These are phyloP conservation scores for Leccinum arenicola DNA, from an alignment of 768 basidiomycete species.

Conservation along the genomic window DNA sequence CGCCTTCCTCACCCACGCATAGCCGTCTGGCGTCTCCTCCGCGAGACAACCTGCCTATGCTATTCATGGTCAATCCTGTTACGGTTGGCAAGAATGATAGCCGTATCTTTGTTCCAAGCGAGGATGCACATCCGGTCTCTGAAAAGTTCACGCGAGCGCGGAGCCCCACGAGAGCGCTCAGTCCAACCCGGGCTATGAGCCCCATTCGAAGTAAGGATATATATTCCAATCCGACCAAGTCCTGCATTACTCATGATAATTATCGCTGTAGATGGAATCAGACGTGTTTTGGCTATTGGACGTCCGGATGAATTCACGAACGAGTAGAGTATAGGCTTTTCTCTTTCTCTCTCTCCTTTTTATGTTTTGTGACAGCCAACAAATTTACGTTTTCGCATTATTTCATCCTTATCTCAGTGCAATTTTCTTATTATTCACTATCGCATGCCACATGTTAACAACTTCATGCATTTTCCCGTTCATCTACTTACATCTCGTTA, in stretches of 20 bases:
- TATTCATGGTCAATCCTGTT: not conserved
- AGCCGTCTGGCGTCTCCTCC: conserved; percentile 4
- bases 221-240: not conserved
- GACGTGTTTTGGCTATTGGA: conserved; percentile 26
- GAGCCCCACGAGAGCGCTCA: conserved; percentile 25
- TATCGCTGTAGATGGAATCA: conserved; percentile 24
- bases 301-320: conserved; percentile 5
- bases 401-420: not conserved
- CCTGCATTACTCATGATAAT: conserved; percentile 2
- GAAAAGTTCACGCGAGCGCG: conserved; percentile 2
- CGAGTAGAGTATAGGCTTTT: conserved; percentile 5
- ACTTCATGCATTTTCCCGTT: not conserved
- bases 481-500: not conserved
- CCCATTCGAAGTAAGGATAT: conserved; percentile 15
- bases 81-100: not conserved
- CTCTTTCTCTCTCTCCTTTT: not conserved
- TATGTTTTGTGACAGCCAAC: not conserved
- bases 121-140: not conserved
- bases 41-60: conserved; percentile 4
- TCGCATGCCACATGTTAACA: not conserved
- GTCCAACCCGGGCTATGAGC: conserved; percentile 34
- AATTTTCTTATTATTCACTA: not conserved
- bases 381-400: not conserved
- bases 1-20: conserved; percentile 17
- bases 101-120: not conserved